Conservation (phyloP, 176 grass and related monocot genomes). For the Oropetium thomaeum region DNA sequence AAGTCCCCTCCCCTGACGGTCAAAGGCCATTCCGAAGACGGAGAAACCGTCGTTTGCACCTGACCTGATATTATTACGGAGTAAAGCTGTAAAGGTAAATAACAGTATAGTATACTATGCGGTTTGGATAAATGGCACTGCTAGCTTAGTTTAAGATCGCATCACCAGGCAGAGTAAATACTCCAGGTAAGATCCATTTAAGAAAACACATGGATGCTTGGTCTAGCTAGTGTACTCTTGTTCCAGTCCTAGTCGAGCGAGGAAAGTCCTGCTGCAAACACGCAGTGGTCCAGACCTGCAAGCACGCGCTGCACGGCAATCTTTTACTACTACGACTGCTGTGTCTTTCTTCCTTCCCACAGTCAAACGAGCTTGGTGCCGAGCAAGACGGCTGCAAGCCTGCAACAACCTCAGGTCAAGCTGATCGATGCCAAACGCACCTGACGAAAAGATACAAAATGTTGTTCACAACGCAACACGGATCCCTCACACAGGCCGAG, state of each 20-base stretch:
- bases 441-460: neutral
- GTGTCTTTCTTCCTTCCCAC: neutral
- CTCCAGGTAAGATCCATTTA: neutral
- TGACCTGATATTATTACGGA: neutral
- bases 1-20: too few relatives aligned
- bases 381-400: neutral
- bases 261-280: too few relatives aligned
- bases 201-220: neutral
- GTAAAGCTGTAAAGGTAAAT: neutral
- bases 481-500: neutral
- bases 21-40: too few relatives aligned
- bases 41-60: neutral
- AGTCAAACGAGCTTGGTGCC: slow-evolving; percentile 3
- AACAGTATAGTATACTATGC: neutral
- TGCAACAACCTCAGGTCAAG: neutral
- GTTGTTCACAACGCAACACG: neutral
- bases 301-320: neutral
- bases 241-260: neutral
- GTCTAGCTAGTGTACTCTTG: too few relatives aligned
- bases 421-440: neutral
- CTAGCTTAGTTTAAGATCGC: neutral
- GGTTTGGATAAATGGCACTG: neutral
- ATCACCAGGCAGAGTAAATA: neutral
- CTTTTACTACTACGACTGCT: neutral
- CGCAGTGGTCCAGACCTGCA: slow-evolving; percentile 5